A percentile compares a stretch with the other conserved stretches of the same genome.
phyloP scores from a whole-genome alignment of 371 early-diverging fungal genomes.

The Dichotomocladium elegans region DNA sequence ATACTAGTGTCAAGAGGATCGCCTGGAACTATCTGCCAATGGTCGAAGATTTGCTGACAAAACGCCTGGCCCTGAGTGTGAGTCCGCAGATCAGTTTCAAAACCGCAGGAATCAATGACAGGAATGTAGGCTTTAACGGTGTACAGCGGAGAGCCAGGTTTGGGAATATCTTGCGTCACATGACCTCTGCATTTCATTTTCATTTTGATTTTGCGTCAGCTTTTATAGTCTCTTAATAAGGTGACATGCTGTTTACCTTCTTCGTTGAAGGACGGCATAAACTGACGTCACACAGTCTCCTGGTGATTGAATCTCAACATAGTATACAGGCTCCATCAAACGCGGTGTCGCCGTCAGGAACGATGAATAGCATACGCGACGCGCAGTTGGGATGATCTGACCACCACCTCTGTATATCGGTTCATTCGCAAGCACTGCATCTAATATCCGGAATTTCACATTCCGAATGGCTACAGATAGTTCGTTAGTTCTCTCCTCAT shows the following conservation, averaged over 20 bases:
- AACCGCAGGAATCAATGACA: slow-evolving; percentile 93
- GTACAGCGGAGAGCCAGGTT: slow-evolving; percentile 93
- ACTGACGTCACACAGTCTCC: slow-evolving; percentile 94
- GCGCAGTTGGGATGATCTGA: slow-evolving; percentile 98
- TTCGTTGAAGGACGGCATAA: slow-evolving; percentile 90
- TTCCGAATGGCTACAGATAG: slow-evolving; percentile 64
- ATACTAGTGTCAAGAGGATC: slow-evolving; percentile 92
- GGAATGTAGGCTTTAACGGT: slow-evolving; percentile 93
- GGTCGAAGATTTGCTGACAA: slow-evolving; percentile 93
- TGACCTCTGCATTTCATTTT: slow-evolving; percentile 71
- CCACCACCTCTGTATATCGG: slow-evolving; percentile 93
- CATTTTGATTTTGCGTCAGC: too few species aligned
- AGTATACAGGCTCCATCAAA: slow-evolving; percentile 95
- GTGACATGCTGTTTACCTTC: slow-evolving; percentile 54
- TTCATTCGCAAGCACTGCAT: slow-evolving; percentile 81
- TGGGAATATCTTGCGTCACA: slow-evolving; percentile 93
- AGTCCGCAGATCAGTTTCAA: slow-evolving; percentile 94
- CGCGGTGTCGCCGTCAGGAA: slow-evolving; percentile 95
- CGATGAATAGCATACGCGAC: slow-evolving; percentile 95
- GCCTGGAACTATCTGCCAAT: slow-evolving; percentile 97
- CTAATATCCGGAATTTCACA: slow-evolving; percentile 90
- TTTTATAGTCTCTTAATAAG: too few species aligned
- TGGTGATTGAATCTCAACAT: slow-evolving; percentile 95
- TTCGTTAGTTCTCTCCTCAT: too few species aligned
- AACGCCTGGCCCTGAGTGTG: slow-evolving; percentile 97